Conservation (phyloP, 495 filamentous ascomycete genomes). For the Penicillium paradoxum region DNA sequence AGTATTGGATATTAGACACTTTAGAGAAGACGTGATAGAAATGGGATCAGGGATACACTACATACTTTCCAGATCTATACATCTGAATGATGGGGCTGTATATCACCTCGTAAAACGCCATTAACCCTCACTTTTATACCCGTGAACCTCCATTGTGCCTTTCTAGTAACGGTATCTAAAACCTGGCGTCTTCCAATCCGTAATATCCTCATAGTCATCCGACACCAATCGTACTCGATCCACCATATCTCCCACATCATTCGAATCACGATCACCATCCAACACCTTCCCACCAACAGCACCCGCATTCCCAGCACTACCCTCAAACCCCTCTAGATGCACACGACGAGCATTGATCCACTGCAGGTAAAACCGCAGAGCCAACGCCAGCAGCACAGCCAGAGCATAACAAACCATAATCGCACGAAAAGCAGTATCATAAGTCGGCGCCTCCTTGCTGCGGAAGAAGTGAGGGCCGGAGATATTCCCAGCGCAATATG, state of each 20-base stretch:
- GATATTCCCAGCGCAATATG: conserved; percentile 41
- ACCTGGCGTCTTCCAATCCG: conserved; percentile 49
- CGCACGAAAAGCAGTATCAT: conserved; percentile 44
- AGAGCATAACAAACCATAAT: conserved; percentile 51
- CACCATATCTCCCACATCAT: conserved; percentile 23
- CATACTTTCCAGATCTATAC: too few species aligned
- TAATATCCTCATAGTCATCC: conserved; percentile 47
- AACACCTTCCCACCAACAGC: conserved; percentile 34
- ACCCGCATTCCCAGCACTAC: conserved; percentile 36
- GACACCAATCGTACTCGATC: conserved; percentile 26
- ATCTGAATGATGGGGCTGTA: too few species aligned
- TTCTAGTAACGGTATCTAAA: conserved; percentile 44
- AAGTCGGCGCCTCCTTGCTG: conserved; percentile 29
- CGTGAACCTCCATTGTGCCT: neutral
- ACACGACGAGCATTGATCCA: conserved; percentile 36
- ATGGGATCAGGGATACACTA: too few species aligned
- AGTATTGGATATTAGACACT: neutral
- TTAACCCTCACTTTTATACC: too few species aligned
- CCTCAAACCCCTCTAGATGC: conserved; percentile 36
- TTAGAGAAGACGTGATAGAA: too few species aligned
- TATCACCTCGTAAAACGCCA: too few species aligned
- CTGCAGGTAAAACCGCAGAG: conserved; percentile 39
- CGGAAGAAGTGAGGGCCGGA: conserved; percentile 38
- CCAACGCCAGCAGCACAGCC: conserved; percentile 32
- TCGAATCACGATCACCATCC: conserved; percentile 15